Conservation (phyloP, 2,329 filamentous ascomycete genomes). For the Fusarium penzigii region DNA sequence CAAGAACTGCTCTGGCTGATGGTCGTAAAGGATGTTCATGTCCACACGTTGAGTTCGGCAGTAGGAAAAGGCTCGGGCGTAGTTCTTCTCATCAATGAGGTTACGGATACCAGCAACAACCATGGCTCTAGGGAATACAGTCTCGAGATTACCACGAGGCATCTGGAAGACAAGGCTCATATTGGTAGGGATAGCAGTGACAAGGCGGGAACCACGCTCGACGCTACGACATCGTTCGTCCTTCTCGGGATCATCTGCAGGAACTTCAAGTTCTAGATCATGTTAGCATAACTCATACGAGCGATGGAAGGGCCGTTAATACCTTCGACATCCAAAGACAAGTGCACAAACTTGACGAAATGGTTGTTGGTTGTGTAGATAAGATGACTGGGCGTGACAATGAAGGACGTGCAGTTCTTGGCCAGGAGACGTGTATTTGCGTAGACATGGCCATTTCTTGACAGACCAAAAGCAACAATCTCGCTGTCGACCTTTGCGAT, state of each 20-base stretch:
- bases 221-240: conserved; percentile 92
- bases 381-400: conserved; percentile 78
- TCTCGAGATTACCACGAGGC: conserved; percentile 94
- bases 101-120: conserved; percentile 87
- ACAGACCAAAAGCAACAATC: conserved; percentile 62
- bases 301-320: conserved; percentile 23
- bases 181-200: conserved; percentile 85
- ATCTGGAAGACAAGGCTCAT: conserved; percentile 90
- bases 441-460: conserved; percentile 75
- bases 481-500: conserved; percentile 45
- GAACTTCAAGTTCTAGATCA: conserved; percentile 73
- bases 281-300: conserved; percentile 19
- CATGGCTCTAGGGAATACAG: conserved; percentile 88
- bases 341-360: conserved; percentile 89
- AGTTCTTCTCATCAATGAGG: conserved; percentile 78
- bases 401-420: conserved; percentile 90
- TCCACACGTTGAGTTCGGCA: conserved; percentile 94
- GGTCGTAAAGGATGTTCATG: conserved; percentile 96
- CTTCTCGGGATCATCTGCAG: conserved; percentile 83
- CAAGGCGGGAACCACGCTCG: conserved; percentile 82
- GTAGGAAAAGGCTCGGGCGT: conserved; percentile 79
- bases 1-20: conserved; percentile 85
- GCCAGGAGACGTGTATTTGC: conserved; percentile 72
- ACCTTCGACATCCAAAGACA: conserved; percentile 65
- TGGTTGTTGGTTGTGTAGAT: conserved; percentile 93